Evolutionary conservation across 768 basidiomycete species (phyloP), one percentile per base, ranked within the genome.

Genomic region (Candolleomyces eurysporus): DNA sequence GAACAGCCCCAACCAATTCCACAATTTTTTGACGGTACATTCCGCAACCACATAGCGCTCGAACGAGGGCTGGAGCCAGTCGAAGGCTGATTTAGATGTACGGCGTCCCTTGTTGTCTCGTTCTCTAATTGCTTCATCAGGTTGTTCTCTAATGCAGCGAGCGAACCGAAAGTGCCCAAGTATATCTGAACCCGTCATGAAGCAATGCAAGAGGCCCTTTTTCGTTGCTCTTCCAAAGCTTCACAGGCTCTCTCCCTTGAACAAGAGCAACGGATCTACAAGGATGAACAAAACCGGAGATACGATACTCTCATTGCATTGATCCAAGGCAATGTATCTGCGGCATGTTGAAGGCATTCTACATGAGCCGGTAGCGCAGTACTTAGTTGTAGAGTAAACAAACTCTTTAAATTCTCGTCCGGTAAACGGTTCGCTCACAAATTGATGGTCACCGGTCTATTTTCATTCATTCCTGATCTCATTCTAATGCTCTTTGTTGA

Each of bases 1-100:
- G 90, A 87, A 90, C 69, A 77, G 85, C 6, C 84, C 84, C n/a
- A 89, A 91, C 67, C 90, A 91, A 65, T 66, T 26, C 87, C 1
- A 77, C 82, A 4, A 90, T 91, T 57, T 82, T 90, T 30, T 82
- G 90, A 1, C 88, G 89, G 65, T 91, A 91, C 69, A 91, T 90
- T 88, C 78, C 88, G 10, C 82, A 82, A 61, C 82, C 91, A 3
- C 65, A 78, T 31, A 85, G 83, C 60, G 81, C 82, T 0, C 79
- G 75, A 62, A 86, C 80, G 36, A 74, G 82, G 6, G 72, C 83
- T 5, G 77, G 83, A 60, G 72, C 79, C 0, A 75, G 89, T 5
- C 74, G 82, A 46, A 78, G 90, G 26, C 82, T 86, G 0, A 68
- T 90, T 54, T 88, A 90, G 68, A 84, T 89, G 88, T 88, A 65